Evolutionary conservation across 1,284 basidiomycete species (phyloP).

Genomic region (Trametes polyzona): DNA sequence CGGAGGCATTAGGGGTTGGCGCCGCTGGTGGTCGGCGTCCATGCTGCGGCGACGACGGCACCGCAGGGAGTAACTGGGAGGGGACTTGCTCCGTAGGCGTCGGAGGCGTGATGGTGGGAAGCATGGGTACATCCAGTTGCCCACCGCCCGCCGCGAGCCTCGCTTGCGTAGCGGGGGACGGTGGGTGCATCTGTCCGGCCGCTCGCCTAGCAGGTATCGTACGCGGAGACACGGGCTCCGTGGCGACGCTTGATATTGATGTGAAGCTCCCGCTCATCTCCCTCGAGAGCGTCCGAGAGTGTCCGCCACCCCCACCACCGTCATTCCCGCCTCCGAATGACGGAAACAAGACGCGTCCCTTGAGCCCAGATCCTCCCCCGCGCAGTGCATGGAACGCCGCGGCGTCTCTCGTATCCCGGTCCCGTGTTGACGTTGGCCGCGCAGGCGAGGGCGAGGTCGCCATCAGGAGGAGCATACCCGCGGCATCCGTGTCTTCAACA

Average conservation of each 20-base stretch:
- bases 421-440: slow-evolving; percentile 50
- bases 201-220: slow-evolving; percentile 16
- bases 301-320: slow-evolving; percentile 22
- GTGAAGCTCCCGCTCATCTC: slow-evolving; percentile 37
- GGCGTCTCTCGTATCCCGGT: slow-evolving; percentile 55
- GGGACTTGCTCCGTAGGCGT: slow-evolving; percentile 39
- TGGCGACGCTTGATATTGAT: slow-evolving; percentile 32
- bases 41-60: slow-evolving; percentile 36
- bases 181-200: slow-evolving; percentile 1
- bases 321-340: slow-evolving; percentile 39
- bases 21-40: slow-evolving; percentile 10
- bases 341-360: slow-evolving; percentile 69
- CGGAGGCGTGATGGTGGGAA: slow-evolving; percentile 41
- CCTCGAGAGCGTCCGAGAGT: slow-evolving; percentile 31
- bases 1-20: slow-evolving; percentile 4
- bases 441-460: slow-evolving; percentile 81
- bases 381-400: slow-evolving; percentile 59
- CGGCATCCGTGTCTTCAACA: slow-evolving; percentile 67
- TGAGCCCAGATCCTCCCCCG: slow-evolving; percentile 49
- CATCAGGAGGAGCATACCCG: slow-evolving; percentile 77
- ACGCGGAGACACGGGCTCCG: slow-evolving; percentile 30
- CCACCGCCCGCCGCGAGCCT: not conserved
- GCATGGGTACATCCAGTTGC: slow-evolving; percentile 22
- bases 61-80: slow-evolving; percentile 32
- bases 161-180: slow-evolving; percentile 7